These are phyloP conservation scores for Globisporangium iwayamae DNA, from an alignment of 352 stramenopile genomes.

Conservation along the genomic window DNA sequence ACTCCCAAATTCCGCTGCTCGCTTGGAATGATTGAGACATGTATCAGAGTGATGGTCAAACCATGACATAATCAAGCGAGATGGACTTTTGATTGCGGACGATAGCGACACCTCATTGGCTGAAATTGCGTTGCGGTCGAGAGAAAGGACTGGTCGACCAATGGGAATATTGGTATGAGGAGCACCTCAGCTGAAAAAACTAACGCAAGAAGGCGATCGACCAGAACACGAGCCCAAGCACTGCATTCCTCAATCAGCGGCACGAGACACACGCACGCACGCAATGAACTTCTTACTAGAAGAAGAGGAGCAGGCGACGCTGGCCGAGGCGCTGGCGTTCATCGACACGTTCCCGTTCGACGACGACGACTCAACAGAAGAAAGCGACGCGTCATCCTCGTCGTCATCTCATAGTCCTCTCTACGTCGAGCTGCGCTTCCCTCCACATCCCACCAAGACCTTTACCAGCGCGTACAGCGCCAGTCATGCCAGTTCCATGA, in stretches of 20 bases:
- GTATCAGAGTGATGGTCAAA: neutral
- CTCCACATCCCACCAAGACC: neutral
- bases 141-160: neutral
- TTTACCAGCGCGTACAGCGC: neutral
- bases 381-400: neutral
- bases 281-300: constrained; percentile 15
- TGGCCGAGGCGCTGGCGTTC: constrained; percentile 12
- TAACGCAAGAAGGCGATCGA: too few relatives aligned
- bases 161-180: neutral
- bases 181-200: neutral
- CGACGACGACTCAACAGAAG: neutral
- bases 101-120: neutral
- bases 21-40: too few relatives aligned
- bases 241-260: neutral
- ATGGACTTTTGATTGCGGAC: neutral
- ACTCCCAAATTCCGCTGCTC: too few relatives aligned
- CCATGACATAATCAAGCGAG: neutral
- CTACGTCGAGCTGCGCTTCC: constrained; percentile 7
- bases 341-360: constrained; percentile 12
- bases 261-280: neutral
- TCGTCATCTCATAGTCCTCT: neutral
- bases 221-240: neutral
- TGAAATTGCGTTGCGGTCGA: neutral
- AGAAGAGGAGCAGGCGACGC: constrained; percentile 5
- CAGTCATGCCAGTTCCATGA: neutral